phyloP scores from a whole-genome alignment of 192 early-diverging fungal genomes.

The Mortierella antarctica region DNA sequence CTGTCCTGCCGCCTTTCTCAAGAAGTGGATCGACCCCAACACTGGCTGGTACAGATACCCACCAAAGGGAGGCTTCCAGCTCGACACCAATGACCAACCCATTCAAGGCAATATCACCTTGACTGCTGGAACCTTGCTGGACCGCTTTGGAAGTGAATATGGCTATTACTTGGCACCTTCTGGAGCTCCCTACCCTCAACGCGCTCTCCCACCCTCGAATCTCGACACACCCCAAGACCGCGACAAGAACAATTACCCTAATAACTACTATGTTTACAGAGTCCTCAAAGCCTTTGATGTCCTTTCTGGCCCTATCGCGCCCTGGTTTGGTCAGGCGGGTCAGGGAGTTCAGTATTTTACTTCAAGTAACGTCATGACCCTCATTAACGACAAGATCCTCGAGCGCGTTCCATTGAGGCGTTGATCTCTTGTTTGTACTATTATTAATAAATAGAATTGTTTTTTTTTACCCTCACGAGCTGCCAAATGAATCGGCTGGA shows the following conservation, averaged over 20 bases:
- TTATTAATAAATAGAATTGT: no score
- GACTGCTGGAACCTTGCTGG: constrained; percentile 4
- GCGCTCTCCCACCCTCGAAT: constrained; percentile 41
- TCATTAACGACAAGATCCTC: constrained; percentile 11
- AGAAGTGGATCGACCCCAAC: constrained; percentile 14
- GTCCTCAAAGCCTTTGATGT: constrained; percentile 19
- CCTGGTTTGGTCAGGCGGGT: constrained; percentile 39
- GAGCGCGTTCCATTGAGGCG: constrained; percentile 2
- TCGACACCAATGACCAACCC: constrained; percentile 1
- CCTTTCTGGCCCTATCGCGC: constrained; percentile 30
- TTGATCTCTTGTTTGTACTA: no score
- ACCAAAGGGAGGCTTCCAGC: constrained; percentile 11
- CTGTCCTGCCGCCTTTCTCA: constrained; percentile 29
- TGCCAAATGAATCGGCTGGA: no score
- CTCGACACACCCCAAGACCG: constrained; percentile 16
- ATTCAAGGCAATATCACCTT: constrained; percentile 27
- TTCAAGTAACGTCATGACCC: constrained; percentile 14
- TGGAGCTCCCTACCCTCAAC: constrained; percentile 34
- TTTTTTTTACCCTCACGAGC: no score
- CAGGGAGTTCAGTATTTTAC: constrained; percentile 31
- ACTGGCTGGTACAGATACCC: constrained; percentile 24
- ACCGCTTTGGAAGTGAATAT: constrained; percentile 46
- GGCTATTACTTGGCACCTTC: constrained; percentile 32
- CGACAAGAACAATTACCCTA: constrained; percentile 10
- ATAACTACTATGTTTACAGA: constrained; percentile 39